Evolutionary conservation across 202 grass and related monocot species (phyloP), one percentile per base, ranked within the genome.

Genomic region (Eragrostis tef): DNA sequence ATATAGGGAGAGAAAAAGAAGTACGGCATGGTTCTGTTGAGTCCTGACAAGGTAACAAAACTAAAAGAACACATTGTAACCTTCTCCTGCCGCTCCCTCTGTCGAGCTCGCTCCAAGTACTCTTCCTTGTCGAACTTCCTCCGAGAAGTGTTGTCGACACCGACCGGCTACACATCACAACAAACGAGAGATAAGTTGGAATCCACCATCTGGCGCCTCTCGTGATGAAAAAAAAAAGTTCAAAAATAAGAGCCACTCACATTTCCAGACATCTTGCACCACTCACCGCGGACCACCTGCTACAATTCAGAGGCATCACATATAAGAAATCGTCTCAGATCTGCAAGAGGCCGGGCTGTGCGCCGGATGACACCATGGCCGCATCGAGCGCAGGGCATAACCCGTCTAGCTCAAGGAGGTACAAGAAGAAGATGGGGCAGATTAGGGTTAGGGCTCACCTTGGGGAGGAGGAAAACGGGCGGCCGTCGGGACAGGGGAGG

Each of bases 121-220:
- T 99, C 96, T 76, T 99, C 96, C 85, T 79, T 89, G 61, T 99
- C 85, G 57, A 94, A 95, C 74, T 99, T 99, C 86, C 92, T 94
- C 69, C 96, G 69, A 73, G 83, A 99, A 71, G 96, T 95, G 57
- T 95, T 99, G 57, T 99, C 93, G 26, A 99, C 85, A 1, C 96
- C 96, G 47, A 83, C 81, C 17, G 96, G 84, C 96, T 99, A 81
- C 45, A 72, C 64, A 89, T 50, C 25, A 61, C 20, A 87, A 64
- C 2, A 91, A 26, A 49, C 8, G 69, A 27, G 60, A 51, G n/a
- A 82, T 79, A 29, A 83, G 75, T 49, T 68, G 47, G 46, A 69
- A 84, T 43, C 19, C 27, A 58, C n/a, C 45, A 61, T 12, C 5
- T 6, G 15, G 9, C 5, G 11, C 29, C 31, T 65, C 16, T 19